A percentile compares a stretch with the other conserved stretches of the same genome.
These are phyloP conservation scores for Candida insectalens DNA, from an alignment of 805 yeast species.

Conservation along the genomic window DNA sequence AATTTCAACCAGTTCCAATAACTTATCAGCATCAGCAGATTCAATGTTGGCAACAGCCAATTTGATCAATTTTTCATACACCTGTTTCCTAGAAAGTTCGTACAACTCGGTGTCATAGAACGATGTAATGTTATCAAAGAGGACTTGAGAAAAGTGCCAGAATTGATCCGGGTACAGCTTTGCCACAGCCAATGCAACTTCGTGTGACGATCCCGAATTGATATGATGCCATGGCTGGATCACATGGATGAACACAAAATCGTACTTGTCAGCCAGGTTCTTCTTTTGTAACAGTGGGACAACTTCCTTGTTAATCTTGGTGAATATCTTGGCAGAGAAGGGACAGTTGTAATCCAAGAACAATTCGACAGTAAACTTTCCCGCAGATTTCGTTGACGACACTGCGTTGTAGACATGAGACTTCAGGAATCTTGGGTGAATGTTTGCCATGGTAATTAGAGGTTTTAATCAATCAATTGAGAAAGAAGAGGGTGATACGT, in stretches of 20 bases:
- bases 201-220: constrained; percentile 56
- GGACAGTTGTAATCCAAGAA: constrained; percentile 76
- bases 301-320: constrained; percentile 40
- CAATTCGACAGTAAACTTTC: constrained; percentile 40
- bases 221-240: constrained; percentile 87
- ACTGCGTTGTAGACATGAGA: constrained; percentile 15
- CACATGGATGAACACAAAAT: constrained; percentile 58
- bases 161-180: constrained; percentile 40
- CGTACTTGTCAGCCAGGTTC: constrained; percentile 37
- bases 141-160: constrained; percentile 44
- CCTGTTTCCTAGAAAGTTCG: constrained; percentile 43
- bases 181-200: constrained; percentile 65
- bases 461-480: not conserved
- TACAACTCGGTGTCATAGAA: constrained; percentile 57
- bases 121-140: constrained; percentile 44
- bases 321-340: constrained; percentile 55
- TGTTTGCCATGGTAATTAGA: constrained; percentile 10
- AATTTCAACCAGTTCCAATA: constrained; percentile 26
- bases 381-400: not conserved
- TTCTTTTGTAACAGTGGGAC: constrained; percentile 40
- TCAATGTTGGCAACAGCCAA: constrained; percentile 30
- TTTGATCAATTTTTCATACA: constrained; percentile 42
- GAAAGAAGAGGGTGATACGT: not conserved
- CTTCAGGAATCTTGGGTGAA: constrained; percentile 13
- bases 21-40: constrained; percentile 23